A percentile compares a stretch with the other conserved stretches of the same genome.
Conservation (phyloP, 768 basidiomycete genomes). For the Boletus fagicola region DNA sequence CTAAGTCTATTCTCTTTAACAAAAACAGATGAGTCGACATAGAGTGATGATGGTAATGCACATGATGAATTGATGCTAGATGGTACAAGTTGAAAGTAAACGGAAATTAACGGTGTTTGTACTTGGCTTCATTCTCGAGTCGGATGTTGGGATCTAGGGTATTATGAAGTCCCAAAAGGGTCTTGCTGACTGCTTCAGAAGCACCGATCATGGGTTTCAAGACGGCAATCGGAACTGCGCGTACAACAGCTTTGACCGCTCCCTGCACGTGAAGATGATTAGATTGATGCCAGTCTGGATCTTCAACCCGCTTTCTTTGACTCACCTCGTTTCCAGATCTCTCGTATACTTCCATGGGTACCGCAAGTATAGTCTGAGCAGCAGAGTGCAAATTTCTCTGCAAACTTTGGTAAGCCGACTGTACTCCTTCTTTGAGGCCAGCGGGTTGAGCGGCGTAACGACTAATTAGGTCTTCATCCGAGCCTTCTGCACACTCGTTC, state of each 20-base stretch:
- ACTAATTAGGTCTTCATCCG: constrained; percentile 65
- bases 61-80: constrained; percentile 15
- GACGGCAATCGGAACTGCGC: constrained; percentile 96
- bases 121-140: constrained; percentile 88
- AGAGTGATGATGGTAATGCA: constrained; percentile 10
- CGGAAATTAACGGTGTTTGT: constrained; percentile 69
- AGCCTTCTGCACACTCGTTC: constrained; percentile 28
- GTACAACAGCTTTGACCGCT: constrained; percentile 88
- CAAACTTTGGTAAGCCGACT: constrained; percentile 88
- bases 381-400: constrained; percentile 86
- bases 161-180: constrained; percentile 90
- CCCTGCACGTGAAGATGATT: constrained; percentile 50
- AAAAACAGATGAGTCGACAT: background rate
- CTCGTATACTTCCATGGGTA: constrained; percentile 99
- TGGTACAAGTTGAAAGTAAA: constrained; percentile 22
- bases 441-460: constrained; percentile 90
- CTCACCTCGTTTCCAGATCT: constrained; percentile 85
- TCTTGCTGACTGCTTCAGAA: constrained; percentile 94
- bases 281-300: background rate
- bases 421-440: constrained; percentile 81
- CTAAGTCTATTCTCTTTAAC: background rate
- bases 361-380: constrained; percentile 96
- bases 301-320: constrained; percentile 1
- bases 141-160: constrained; percentile 83
- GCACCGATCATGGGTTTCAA: constrained; percentile 98